phyloP scores from a whole-genome alignment of 139 green algal species.

The Picochlorum sp. region DNA sequence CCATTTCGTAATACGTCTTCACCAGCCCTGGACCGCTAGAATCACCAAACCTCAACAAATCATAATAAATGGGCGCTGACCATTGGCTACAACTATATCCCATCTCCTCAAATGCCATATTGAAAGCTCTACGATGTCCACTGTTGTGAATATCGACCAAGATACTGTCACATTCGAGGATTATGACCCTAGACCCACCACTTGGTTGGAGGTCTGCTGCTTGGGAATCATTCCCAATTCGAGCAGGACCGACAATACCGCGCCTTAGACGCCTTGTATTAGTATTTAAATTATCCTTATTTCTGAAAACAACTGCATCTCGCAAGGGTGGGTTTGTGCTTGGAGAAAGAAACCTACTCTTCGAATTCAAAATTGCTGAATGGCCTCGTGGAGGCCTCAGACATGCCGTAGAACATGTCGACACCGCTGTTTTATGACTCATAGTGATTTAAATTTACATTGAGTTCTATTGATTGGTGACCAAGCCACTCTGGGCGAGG shows the following conservation, averaged over 20 bases:
- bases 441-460: too few species aligned
- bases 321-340: too few species aligned
- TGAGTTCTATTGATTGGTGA: too few species aligned
- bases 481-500: too few species aligned
- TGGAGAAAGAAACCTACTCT: too few species aligned
- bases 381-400: too few species aligned
- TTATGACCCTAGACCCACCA: not conserved
- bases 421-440: too few species aligned
- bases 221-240: not conserved
- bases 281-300: too few species aligned
- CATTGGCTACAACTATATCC: constrained; percentile 34
- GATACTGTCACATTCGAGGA: constrained; percentile 36
- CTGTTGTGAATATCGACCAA: constrained; percentile 27
- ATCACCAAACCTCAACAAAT: constrained; percentile 35
- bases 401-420: too few species aligned
- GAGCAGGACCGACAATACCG: not conserved
- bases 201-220: not conserved
- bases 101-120: constrained; percentile 29
- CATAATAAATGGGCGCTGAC: constrained; percentile 28
- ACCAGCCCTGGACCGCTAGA: constrained; percentile 15
- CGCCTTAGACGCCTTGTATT: too few species aligned
- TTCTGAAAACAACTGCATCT: too few species aligned
- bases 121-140: constrained; percentile 32
- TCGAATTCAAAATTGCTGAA: too few species aligned
- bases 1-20: constrained; percentile 10